Base-by-base conservation (phyloP, 208 protist species). In the Strigomonas galati region DNA sequence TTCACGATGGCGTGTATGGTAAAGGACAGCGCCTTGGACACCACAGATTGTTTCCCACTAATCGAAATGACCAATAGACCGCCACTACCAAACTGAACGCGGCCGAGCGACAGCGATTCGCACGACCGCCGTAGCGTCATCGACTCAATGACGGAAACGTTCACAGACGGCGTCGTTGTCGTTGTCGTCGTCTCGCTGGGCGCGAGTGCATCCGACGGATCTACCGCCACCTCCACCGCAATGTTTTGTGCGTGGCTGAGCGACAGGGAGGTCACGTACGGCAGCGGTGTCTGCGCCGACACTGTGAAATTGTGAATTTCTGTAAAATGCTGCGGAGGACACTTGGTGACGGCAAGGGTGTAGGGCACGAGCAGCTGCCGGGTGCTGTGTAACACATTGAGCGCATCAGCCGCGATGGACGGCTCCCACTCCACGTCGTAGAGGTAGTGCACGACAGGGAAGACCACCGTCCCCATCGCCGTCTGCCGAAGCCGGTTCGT, bases 361-460 rank as follows among this genome's bases (percentile, higher is more conserved):
- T 53, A 55, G n/a, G 60, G 60, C n/a, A 53, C 44, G 6, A 53
- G 43, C 2, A 37, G 26, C 26, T 24, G 27, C 15, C 60, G 1
- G 14, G 43, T 49, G n/a, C 31, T 37, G n/a, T 37, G 2, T 7
- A 64, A 26, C 14, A 53, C 60, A 6, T 30, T 51, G 14, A 64
- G 30, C 1, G 48, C 44, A 15, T 55, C 60, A 2, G 14, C 26
- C 24, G 40, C 44, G 24, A 55, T 53, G n/a, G 60, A 28, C 5
- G 43, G 5, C n/a, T 43, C 31, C 44, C 27, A 53, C 2, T 27
- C 27, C 12, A 37, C 26, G 54, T 86, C 77, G 28, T 75, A 74
- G 31, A 95, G 76, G 63, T 86, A 85, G 71, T 95, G 90, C 12
- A 75, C 79, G 35, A 92, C 81, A 17, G 90, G 87, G 59, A 88